These are phyloP conservation scores for Blastobotrys americana DNA, from an alignment of 805 yeast genomes.

Conservation along the genomic window DNA sequence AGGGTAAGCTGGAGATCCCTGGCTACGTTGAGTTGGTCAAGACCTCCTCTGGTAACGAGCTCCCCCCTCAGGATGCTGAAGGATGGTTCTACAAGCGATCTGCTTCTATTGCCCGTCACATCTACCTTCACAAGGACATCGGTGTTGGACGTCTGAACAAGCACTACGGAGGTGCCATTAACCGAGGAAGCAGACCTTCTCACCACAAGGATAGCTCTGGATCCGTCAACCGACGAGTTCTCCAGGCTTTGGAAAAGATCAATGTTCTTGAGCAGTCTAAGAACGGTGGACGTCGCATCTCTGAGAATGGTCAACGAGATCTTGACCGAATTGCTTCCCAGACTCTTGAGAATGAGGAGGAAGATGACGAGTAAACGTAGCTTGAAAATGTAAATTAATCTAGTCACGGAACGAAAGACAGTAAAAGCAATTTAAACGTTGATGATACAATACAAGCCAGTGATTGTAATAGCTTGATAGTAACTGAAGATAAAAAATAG, in stretches of 20 bases:
- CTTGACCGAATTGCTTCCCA: constrained; percentile 99
- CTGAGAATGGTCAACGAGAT: constrained; percentile 99
- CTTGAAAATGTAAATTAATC: constrained; percentile 5
- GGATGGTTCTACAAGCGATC: constrained; percentile 99
- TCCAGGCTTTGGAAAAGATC: constrained; percentile 96
- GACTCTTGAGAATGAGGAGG: constrained; percentile 87
- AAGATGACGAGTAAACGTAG: constrained; percentile 28
- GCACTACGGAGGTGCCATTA: constrained; percentile 97
- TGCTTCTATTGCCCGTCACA: constrained; percentile 99
- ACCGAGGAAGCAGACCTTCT: constrained; percentile 98
- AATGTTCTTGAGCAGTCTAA: constrained; percentile 95
- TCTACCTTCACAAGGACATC: constrained; percentile 98
- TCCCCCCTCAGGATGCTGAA: constrained; percentile 99
- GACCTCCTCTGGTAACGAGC: constrained; percentile 97
- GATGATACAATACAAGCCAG: no score
- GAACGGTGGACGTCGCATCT: constrained; percentile 99
- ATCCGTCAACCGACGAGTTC: constrained; percentile 96
- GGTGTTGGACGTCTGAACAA: constrained; percentile 99
- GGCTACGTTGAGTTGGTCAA: constrained; percentile 99
- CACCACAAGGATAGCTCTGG: constrained; percentile 99
- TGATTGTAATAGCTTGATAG: no score
- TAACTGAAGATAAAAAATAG: no score
- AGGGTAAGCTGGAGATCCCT: constrained; percentile 99
- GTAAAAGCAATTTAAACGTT: no score
- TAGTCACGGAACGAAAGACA: constrained; percentile 1